Evolutionary conservation across 176 grass and related monocot species (phyloP).

Genomic region (Triticum timopheevii): DNA sequence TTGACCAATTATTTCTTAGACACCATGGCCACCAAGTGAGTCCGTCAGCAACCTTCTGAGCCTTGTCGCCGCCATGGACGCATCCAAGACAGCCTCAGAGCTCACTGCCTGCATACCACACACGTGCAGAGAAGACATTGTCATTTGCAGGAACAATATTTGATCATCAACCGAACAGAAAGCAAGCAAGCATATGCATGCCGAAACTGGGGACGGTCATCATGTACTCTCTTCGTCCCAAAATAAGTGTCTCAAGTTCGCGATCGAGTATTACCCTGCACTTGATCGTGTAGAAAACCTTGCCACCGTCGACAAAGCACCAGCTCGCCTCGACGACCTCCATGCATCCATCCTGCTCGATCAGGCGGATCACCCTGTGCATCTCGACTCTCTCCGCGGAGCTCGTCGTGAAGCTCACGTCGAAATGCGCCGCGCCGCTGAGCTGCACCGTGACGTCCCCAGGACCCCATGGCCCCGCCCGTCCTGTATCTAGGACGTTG

Average conservation of each 20-base stretch:
- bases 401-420: slow-evolving; percentile 8
- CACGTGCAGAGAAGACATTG: not conserved
- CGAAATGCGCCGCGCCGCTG: not conserved
- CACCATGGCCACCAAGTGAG: not conserved
- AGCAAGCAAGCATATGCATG: not conserved
- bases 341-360: not conserved
- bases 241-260: too few relatives aligned
- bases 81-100: not conserved
- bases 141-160: not conserved
- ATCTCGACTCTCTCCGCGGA: not conserved
- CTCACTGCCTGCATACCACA: slow-evolving; percentile 1
- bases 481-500: not conserved
- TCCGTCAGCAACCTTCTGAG: not conserved
- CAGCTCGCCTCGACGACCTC: slow-evolving; percentile 20
- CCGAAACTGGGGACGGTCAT: not conserved
- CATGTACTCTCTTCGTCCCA: not conserved
- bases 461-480: not conserved
- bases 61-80: slow-evolving; percentile 1
- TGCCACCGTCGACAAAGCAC: not conserved
- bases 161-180: not conserved
- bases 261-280: slow-evolving; percentile 7
- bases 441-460: not conserved
- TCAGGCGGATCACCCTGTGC: slow-evolving; percentile 1
- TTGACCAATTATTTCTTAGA: not conserved
- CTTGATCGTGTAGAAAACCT: slow-evolving; percentile 16